Evolutionary conservation across 768 basidiomycete species (phyloP).

Genomic region (Suillus lakei): DNA sequence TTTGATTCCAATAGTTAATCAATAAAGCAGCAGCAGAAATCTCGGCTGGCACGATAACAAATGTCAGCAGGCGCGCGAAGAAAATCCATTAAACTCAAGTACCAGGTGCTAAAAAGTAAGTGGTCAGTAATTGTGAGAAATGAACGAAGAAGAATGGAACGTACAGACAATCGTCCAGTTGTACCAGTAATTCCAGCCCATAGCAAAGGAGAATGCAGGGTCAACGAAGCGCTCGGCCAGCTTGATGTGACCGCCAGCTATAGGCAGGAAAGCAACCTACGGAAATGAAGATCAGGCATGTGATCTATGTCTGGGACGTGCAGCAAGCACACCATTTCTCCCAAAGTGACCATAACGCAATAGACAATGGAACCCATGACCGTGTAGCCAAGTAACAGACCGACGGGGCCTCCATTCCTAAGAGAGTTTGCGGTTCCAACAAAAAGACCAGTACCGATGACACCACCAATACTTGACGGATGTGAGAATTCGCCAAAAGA

Average conservation of each 20-base stretch:
- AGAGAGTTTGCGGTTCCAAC: constrained; percentile 63
- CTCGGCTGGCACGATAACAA: constrained; percentile 27
- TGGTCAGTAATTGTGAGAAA: constrained; percentile 25
- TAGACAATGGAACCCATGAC: constrained; percentile 71
- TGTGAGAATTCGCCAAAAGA: neutral
- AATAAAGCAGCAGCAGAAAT: constrained; percentile 63
- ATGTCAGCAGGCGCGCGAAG: constrained; percentile 7
- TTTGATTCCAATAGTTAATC: constrained; percentile 70
- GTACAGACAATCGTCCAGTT: constrained; percentile 33
- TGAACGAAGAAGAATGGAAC: neutral
- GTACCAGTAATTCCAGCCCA: constrained; percentile 64
- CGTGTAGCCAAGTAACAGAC: constrained; percentile 73
- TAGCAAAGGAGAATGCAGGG: constrained; percentile 63
- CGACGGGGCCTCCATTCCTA: constrained; percentile 68
- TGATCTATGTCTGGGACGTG: constrained; percentile 53
- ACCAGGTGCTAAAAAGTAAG: constrained; percentile 13
- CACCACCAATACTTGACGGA: constrained; percentile 59
- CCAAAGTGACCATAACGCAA: constrained; percentile 65
- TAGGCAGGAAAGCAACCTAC: constrained; percentile 72
- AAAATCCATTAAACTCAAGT: neutral
- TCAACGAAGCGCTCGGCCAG: constrained; percentile 84
- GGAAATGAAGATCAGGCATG: constrained; percentile 57
- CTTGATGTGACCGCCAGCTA: constrained; percentile 82
- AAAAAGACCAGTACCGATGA: constrained; percentile 65
- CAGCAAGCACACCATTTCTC: constrained; percentile 73